Conservation (phyloP, 495 filamentous ascomycete genomes). For the Daldinia concentrica region DNA sequence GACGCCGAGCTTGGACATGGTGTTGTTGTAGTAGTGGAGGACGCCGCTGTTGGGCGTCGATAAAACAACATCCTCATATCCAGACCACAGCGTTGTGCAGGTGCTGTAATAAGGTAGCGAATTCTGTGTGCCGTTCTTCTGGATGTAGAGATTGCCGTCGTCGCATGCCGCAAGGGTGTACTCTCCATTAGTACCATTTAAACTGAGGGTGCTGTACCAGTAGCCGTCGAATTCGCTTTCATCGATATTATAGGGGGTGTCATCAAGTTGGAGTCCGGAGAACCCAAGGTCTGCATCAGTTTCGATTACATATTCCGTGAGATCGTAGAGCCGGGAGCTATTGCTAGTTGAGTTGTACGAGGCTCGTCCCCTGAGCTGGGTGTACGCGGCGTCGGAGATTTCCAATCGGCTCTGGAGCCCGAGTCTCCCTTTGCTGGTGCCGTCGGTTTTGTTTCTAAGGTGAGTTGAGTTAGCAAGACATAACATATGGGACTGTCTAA, state of each 20-base stretch:
- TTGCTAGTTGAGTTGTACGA: conserved; percentile 5
- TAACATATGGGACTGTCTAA: too few relatives aligned
- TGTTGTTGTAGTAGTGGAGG: conserved; percentile 38
- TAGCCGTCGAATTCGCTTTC: conserved; percentile 22
- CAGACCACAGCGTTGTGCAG: conserved; percentile 33
- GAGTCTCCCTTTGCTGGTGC: conserved; percentile 2
- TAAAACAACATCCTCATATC: conserved; percentile 22
- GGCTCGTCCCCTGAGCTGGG: conserved; percentile 1
- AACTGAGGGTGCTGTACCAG: conserved; percentile 23
- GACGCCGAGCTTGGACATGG: conserved; percentile 35
- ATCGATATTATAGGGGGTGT: conserved; percentile 19
- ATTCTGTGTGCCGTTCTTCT: conserved; percentile 23
- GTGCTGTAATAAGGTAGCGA: conserved; percentile 18
- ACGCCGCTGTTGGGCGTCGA: conserved; percentile 13
- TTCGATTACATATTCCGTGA: conserved; percentile 11
- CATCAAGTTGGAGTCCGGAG: conserved; percentile 5
- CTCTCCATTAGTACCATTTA: conserved; percentile 10
- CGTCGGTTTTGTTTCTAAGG: conserved; percentile 14
- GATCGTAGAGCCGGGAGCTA: conserved; percentile 7
- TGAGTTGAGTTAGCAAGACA: neutral
- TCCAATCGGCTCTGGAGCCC: conserved; percentile 11
- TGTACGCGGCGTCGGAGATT: conserved; percentile 5
- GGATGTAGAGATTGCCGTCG: conserved; percentile 37
- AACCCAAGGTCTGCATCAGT: conserved; percentile 7
- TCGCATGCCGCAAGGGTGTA: conserved; percentile 31